Evolutionary conservation across 352 stramenopile genomes (phyloP).

Genomic region (Phytophthora nicotianae): DNA sequence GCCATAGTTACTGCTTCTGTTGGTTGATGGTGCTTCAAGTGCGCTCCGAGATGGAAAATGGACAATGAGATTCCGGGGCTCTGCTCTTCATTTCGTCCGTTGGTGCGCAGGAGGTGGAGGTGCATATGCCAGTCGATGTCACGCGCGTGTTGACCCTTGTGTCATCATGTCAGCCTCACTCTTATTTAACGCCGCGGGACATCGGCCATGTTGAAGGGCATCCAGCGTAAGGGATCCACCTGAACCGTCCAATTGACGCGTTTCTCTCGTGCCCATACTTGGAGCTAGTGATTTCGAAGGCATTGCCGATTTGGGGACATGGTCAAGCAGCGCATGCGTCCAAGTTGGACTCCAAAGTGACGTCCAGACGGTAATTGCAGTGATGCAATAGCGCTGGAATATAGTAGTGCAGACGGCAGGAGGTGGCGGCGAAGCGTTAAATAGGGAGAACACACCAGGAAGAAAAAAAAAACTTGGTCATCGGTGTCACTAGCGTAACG

Average conservation of each 20-base stretch:
- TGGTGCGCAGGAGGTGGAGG: too few relatives aligned
- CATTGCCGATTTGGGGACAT: constrained; percentile 27
- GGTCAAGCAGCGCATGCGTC: constrained; percentile 17
- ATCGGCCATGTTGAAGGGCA: constrained; percentile 11
- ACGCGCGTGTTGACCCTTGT: constrained; percentile 14
- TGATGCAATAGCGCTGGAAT: constrained; percentile 33
- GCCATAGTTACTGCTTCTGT: constrained; percentile 44
- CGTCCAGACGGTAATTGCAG: constrained; percentile 23
- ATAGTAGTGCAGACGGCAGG: neutral
- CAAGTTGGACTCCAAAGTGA: too few relatives aligned
- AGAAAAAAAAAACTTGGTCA: neutral
- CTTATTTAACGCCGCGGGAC: constrained; percentile 21
- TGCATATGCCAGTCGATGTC: constrained; percentile 37
- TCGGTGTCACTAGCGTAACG: too few relatives aligned
- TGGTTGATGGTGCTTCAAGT: constrained; percentile 9
- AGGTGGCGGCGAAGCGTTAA: neutral
- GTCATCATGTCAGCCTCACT: constrained; percentile 19
- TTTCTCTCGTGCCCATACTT: constrained; percentile 25
- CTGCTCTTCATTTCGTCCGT: neutral
- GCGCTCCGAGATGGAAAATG: constrained; percentile 31
- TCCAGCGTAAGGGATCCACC: constrained; percentile 14
- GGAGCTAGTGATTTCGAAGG: neutral
- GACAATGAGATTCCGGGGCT: constrained; percentile 30
- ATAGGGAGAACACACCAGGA: neutral
- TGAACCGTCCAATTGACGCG: constrained; percentile 26